These are phyloP conservation scores for Eucalyptus curtisii DNA, from an alignment of 345 rosid genomes.

Conservation along the genomic window DNA sequence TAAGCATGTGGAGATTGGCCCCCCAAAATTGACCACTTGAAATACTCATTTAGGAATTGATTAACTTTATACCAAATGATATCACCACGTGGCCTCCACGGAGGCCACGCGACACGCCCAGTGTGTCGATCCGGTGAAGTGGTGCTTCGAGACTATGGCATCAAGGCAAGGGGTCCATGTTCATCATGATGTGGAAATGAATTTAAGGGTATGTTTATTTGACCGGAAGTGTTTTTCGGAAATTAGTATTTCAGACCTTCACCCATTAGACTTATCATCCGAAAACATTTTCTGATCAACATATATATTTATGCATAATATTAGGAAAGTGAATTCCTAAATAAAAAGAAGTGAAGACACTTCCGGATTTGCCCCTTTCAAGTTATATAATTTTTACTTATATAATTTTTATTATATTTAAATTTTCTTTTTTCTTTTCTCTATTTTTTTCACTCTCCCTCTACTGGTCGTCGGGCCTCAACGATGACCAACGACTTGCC, in stretches of 20 bases:
- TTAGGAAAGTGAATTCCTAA: neutral
- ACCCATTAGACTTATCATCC: neutral
- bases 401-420: neutral
- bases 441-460: neutral
- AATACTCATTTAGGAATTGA: neutral
- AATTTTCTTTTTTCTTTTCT: neutral
- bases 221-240: neutral
- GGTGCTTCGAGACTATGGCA: neutral
- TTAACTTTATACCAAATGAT: neutral
- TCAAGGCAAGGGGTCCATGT: neutral
- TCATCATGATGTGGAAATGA: neutral
- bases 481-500: neutral
- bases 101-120: neutral
- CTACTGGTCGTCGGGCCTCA: fast-evolving
- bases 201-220: neutral
- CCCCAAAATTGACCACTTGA: neutral
- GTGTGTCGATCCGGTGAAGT: neutral
- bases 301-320: neutral
- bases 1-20: neutral
- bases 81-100: neutral
- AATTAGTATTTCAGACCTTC: neutral
- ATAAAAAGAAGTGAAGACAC: neutral
- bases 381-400: neutral
- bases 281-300: neutral
- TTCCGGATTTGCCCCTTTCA: neutral